A percentile compares a stretch with the other conserved stretches of the same genome.
phyloP scores from a whole-genome alignment of 2,329 filamentous ascomycete species.

The Cryphonectria japonica region DNA sequence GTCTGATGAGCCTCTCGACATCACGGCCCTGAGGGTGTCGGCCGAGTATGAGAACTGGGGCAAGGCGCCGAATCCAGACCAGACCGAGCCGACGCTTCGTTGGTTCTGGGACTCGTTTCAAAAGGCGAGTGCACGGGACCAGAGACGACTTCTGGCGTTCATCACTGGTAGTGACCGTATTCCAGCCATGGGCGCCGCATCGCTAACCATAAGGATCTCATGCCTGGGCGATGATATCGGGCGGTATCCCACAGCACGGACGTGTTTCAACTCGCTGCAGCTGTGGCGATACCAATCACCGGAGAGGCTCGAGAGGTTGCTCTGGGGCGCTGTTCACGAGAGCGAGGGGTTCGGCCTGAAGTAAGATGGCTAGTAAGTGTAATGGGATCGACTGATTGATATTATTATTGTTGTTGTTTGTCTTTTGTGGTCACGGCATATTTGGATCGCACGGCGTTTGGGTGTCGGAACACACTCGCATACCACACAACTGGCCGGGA shows the following conservation, averaged over 20 bases:
- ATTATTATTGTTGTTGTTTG: background rate
- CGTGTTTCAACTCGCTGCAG: constrained; percentile 86
- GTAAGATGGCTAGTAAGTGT: constrained; percentile 42
- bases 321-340: constrained; percentile 87
- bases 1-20: constrained; percentile 81
- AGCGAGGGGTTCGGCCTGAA: constrained; percentile 93
- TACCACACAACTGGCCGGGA: background rate
- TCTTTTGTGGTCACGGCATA: constrained; percentile 4
- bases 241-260: constrained; percentile 82
- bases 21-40: constrained; percentile 73
- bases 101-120: constrained; percentile 93
- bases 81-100: constrained; percentile 67
- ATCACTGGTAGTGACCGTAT: constrained; percentile 91
- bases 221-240: constrained; percentile 75
- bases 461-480: constrained; percentile 8
- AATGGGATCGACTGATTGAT: background rate
- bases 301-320: constrained; percentile 68
- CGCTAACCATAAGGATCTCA: constrained; percentile 74
- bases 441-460: constrained; percentile 13
- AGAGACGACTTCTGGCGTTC: constrained; percentile 80
- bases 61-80: constrained; percentile 50
- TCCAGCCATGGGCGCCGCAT: constrained; percentile 83
- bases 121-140: constrained; percentile 65
- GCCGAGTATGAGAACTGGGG: constrained; percentile 85
- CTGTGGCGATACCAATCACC: constrained; percentile 73